phyloP scores from a whole-genome alignment of 169 alveolate genomes.

The Plasmodium reichenowi region DNA sequence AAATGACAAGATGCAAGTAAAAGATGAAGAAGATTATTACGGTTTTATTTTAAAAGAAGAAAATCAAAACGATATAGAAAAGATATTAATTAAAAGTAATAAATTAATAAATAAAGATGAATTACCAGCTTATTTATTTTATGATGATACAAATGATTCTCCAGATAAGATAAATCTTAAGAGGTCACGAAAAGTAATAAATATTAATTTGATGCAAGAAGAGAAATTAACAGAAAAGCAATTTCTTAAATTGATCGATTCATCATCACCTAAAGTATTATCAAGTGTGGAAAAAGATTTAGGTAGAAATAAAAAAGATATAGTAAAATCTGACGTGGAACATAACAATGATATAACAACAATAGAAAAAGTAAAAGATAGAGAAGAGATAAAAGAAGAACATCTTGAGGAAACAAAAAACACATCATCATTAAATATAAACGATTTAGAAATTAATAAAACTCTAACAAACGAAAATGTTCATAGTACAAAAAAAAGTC shows the following conservation, averaged over 20 bases:
- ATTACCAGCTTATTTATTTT: slow-evolving; percentile 29
- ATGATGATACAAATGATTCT: slow-evolving; percentile 23
- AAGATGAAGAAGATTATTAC: slow-evolving; percentile 11
- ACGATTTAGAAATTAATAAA: not conserved
- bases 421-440: not conserved
- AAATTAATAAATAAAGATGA: slow-evolving; percentile 36
- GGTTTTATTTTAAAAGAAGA: slow-evolving; percentile 23
- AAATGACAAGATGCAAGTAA: not conserved
- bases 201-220: slow-evolving; percentile 31
- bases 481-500: not conserved
- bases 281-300: not conserved
- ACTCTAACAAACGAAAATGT: not conserved
- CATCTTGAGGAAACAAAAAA: not conserved
- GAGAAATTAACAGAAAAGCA: slow-evolving; percentile 42
- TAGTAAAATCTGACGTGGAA: not conserved
- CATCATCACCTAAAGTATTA: not conserved
- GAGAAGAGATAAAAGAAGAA: not conserved
- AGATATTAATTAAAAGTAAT: slow-evolving; percentile 19
- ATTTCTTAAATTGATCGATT: slow-evolving; percentile 13
- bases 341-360: not conserved
- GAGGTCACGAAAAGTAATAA: slow-evolving; percentile 46
- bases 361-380: not conserved
- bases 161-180: slow-evolving; percentile 12
- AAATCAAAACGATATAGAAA: slow-evolving; percentile 42
- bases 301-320: not conserved